Evolutionary conservation across 768 basidiomycete genomes (phyloP), one percentile per base, ranked within the genome.

Genomic region (Mycena vitilis): DNA sequence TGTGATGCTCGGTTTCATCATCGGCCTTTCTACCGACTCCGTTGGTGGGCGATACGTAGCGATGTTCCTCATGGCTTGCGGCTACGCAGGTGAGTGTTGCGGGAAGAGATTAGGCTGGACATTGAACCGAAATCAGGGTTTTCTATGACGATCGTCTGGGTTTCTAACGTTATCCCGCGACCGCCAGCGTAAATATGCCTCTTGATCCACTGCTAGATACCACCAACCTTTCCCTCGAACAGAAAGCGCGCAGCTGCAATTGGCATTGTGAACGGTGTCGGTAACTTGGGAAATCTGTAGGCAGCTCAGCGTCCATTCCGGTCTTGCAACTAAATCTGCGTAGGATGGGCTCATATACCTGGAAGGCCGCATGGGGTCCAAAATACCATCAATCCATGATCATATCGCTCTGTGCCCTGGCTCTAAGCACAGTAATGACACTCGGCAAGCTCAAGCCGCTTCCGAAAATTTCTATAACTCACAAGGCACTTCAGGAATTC

Each of bases 291-390:
- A 11, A 86, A 84, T 69, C 60, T 91, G 89, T 90, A 74, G n/a
- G 86, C 42, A 49, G 22, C 9, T 2, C 16, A 2, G 5, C 23
- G 5, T 22, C 10, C n/a, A 13, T 12, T 36, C 42, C 22, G 5
- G 11, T 23, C 15, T 23, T 37, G 3, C 15, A 18, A 16, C 23
- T 60, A 22, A 57, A 47, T 54, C n/a, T 36, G 45, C 9, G n/a
- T 12, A 90, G 89, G 5, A 86, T 88, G 71, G 86, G 87, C 4
- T 89, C 88, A 0, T 90, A 85, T 71, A 82, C 85, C 0, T 91
- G 90, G 90, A 86, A 86, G 71, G 73, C 85, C 4, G 73, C 75
- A n/a, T 91, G 89, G 89, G 81, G 87, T 10, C 89, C 90, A 0
- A 71, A 82, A 67, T 91, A 91, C 71, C 88, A 89, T 55, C 88